A percentile compares a stretch with the other conserved stretches of the same genome.
Conservation (phyloP, 225 moss, liverwort and hornwort genomes). For the Pseudisothecium myosuroides region DNA sequence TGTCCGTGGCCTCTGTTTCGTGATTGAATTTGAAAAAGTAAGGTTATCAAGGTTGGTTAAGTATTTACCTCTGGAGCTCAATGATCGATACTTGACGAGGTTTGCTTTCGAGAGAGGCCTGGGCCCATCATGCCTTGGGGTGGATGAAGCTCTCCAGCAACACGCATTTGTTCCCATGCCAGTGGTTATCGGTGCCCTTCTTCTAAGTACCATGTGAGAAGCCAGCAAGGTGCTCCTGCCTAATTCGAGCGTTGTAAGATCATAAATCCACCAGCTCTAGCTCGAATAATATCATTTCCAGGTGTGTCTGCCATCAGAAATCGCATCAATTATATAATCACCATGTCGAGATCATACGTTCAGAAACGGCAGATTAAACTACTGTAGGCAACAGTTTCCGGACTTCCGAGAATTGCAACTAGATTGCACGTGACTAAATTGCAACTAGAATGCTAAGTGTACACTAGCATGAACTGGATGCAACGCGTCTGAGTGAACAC, state of each 20-base stretch:
- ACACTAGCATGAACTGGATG: background rate
- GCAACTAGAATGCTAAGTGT: background rate
- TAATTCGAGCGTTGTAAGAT: background rate
- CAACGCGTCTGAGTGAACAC: background rate
- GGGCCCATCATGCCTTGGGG: conserved; percentile 8
- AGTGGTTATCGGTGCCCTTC: background rate
- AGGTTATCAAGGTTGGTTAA: background rate
- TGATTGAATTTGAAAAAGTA: background rate
- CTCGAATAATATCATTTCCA: background rate
- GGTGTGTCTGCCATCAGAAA: background rate
- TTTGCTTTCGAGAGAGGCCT: background rate
- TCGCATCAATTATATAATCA: background rate
- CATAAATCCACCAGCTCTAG: background rate
- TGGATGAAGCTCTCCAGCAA: conserved; percentile 1
- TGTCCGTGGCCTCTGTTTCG: background rate
- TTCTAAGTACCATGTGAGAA: conserved; percentile 2
- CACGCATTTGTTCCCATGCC: conserved; percentile 6
- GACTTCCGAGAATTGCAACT: background rate
- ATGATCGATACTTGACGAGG: background rate
- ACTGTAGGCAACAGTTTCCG: background rate
- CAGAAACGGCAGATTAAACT: background rate
- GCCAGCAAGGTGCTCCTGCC: background rate
- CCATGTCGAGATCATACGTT: background rate
- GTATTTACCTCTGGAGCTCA: conserved; percentile 1
- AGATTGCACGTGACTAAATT: too few species aligned